Evolutionary conservation across 2,329 filamentous ascomycete species (phyloP).

Genomic region (Fusarium albidum): DNA sequence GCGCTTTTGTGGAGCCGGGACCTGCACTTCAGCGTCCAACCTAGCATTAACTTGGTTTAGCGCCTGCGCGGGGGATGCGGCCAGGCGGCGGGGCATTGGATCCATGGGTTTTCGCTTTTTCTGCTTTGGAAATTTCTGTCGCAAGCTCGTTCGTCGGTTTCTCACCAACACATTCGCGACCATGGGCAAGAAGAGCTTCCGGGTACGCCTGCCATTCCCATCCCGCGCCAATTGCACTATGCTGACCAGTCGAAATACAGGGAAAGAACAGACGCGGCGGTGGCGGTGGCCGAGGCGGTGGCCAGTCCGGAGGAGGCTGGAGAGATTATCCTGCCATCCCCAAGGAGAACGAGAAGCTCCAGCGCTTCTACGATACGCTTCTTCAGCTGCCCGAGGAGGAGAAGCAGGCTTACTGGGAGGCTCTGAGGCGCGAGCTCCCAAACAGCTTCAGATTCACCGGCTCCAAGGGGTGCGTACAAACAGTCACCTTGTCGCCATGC

Average conservation of each 20-base stretch:
- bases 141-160: conserved; percentile 28
- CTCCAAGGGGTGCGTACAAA: conserved; percentile 76
- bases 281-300: conserved; percentile 46
- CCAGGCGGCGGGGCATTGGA: conserved; percentile 32
- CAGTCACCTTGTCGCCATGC: conserved; percentile 7
- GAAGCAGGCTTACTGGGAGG: conserved; percentile 82
- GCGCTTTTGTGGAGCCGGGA: background rate
- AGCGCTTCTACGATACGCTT: conserved; percentile 85
- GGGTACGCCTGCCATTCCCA: conserved; percentile 37
- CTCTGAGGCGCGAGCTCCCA: conserved; percentile 83
- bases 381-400: conserved; percentile 81
- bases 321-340: conserved; percentile 57
- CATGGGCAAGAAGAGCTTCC: conserved; percentile 50
- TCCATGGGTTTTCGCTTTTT: conserved; percentile 16
- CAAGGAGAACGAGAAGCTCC: conserved; percentile 85
- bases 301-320: conserved; percentile 38
- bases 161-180: conserved; percentile 38
- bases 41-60: conserved; percentile 37
- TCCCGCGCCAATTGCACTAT: conserved; percentile 18
- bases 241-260: conserved; percentile 37
- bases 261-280: conserved; percentile 49
- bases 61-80: conserved; percentile 20
- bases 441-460: conserved; percentile 99
- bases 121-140: conserved; percentile 39
- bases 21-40: conserved; percentile 17